phyloP scores from a whole-genome alignment of 768 basidiomycete species.

The Daedaleopsis nitida region DNA sequence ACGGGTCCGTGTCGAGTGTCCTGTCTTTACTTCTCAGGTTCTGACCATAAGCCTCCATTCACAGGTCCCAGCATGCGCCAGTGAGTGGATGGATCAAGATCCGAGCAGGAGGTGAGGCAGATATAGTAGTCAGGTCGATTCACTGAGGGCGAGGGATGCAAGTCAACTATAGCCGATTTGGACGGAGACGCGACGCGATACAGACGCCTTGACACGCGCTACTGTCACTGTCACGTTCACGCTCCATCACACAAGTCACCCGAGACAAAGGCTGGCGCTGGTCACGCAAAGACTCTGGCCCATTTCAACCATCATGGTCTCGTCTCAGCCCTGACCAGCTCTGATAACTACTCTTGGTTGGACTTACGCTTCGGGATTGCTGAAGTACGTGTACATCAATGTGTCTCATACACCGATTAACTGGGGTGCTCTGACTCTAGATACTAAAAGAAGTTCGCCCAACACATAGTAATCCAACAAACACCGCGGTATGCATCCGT shows the following conservation, averaged over 20 bases:
- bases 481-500: background rate
- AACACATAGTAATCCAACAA: no score
- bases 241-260: background rate
- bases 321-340: background rate
- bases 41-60: slow-evolving; percentile 13
- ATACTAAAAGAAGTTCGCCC: no score
- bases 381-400: no score
- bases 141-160: background rate
- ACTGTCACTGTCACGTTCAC: slow-evolving; percentile 12
- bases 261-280: background rate
- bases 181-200: slow-evolving; percentile 1
- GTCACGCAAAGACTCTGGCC: no score
- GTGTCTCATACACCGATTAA: no score
- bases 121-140: no score
- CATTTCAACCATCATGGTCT: no score
- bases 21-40: slow-evolving; percentile 15
- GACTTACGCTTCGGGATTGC: no score
- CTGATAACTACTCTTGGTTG: background rate
- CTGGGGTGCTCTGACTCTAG: no score
- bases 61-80: background rate
- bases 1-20: slow-evolving; percentile 21
- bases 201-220: slow-evolving; percentile 12
- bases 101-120: background rate
- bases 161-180: background rate
- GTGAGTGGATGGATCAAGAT: background rate